Evolutionary conservation across 495 filamentous ascomycete genomes (phyloP).

Genomic region (Aspergillus carlsbadensis): DNA sequence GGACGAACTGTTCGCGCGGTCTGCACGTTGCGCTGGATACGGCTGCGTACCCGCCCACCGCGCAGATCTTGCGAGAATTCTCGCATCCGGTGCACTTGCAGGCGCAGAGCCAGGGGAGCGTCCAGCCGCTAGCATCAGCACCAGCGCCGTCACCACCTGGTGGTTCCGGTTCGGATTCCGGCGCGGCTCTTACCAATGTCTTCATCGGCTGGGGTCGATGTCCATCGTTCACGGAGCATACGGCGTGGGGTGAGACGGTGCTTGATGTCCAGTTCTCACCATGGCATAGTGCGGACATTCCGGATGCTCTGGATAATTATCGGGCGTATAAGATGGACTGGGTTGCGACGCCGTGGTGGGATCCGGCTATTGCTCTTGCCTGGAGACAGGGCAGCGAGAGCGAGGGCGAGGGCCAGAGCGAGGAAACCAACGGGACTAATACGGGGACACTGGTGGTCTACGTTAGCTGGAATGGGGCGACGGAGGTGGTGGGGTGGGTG

Average conservation of each 20-base stretch:
- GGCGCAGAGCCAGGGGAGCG: constrained; percentile 22
- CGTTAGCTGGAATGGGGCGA: constrained; percentile 24
- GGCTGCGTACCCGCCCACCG: constrained; percentile 15
- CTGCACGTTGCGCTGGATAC: constrained; percentile 22
- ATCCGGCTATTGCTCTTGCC: constrained; percentile 16
- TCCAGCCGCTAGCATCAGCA: constrained; percentile 17
- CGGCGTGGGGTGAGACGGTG: constrained; percentile 13
- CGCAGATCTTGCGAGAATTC: constrained; percentile 18
- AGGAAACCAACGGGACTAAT: constrained; percentile 1
- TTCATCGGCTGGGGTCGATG: constrained; percentile 30
- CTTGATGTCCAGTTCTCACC: constrained; percentile 25
- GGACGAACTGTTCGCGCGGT: constrained; percentile 22
- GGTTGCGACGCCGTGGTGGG: constrained; percentile 21
- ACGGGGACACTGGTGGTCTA: constrained; percentile 18
- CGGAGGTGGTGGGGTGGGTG: constrained; percentile 7
- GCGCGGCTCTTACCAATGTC: constrained; percentile 16
- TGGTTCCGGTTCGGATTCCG: no score
- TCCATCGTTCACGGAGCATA: constrained; percentile 23
- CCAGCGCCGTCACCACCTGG: background rate
- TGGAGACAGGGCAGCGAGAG: no score
- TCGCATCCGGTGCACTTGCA: constrained; percentile 17
- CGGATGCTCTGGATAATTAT: constrained; percentile 25
- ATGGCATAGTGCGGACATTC: constrained; percentile 21
- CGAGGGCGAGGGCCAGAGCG: background rate
- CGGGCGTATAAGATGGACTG: constrained; percentile 25